phyloP scores from a whole-genome alignment of 2,329 filamentous ascomycete genomes.

The Clonostachys solani region DNA sequence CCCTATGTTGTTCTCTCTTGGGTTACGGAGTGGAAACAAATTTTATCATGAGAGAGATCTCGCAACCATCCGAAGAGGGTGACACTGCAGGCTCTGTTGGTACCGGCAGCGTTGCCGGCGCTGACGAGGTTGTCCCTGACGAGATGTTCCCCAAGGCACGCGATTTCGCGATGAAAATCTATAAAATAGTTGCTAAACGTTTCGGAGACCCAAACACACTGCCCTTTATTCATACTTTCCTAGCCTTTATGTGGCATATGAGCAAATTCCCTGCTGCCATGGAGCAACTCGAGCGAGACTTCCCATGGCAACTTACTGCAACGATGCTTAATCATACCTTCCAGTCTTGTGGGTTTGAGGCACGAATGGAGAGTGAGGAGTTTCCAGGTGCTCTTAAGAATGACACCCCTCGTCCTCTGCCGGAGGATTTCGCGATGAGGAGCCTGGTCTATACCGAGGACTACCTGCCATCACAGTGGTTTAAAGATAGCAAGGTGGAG shows the following conservation, averaged over 20 bases:
- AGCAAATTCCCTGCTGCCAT: conserved; percentile 34
- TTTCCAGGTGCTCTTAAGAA: conserved; percentile 44
- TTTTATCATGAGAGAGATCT: conserved; percentile 34
- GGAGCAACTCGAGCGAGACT: conserved; percentile 31
- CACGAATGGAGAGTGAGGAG: conserved; percentile 28
- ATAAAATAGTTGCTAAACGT: conserved; percentile 42
- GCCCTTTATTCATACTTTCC: conserved; percentile 56
- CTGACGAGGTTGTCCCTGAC: conserved; percentile 11
- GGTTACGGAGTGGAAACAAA: conserved; percentile 35
- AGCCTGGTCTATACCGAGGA: conserved; percentile 57
- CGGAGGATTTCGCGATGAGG: conserved; percentile 65
- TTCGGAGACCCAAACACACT: conserved; percentile 55
- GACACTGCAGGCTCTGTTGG: conserved; percentile 9
- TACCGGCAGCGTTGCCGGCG: conserved; percentile 3
- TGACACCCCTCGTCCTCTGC: conserved; percentile 48
- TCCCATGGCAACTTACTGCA: conserved; percentile 47
- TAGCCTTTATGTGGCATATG: conserved; percentile 54
- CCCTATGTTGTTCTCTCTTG: conserved; percentile 21
- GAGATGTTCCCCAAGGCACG: conserved; percentile 27
- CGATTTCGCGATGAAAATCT: conserved; percentile 35
- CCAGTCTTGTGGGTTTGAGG: conserved; percentile 13
- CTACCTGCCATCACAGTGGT: conserved; percentile 58
- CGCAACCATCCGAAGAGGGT: conserved; percentile 15
- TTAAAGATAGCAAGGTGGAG: conserved; percentile 51
- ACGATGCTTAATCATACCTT: conserved; percentile 29